phyloP scores from a whole-genome alignment of 2,329 filamentous ascomycete species.

The Tolypocladium ovalisporum region DNA sequence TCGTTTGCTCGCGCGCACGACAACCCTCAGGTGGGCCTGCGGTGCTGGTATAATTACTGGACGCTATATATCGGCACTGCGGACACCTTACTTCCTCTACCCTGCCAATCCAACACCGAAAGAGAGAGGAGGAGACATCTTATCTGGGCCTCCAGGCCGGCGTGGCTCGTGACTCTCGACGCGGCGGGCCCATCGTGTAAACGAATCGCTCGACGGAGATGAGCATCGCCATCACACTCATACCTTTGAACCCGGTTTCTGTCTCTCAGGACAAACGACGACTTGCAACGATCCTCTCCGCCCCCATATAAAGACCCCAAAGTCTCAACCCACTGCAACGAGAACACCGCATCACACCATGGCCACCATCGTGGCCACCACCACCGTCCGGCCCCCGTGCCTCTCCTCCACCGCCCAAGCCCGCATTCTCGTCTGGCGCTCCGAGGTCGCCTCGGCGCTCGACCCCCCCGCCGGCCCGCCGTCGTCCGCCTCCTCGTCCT shows the following conservation, averaged over 20 bases:
- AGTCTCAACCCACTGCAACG: neutral
- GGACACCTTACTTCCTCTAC: neutral
- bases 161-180: neutral
- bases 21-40: neutral
- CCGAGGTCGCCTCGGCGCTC: conserved; percentile 31
- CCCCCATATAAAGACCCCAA: neutral
- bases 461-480: conserved; percentile 11
- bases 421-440: conserved; percentile 39
- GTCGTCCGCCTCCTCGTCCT: conserved; percentile 14
- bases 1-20: neutral
- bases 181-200: neutral
- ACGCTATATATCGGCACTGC: neutral
- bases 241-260: neutral
- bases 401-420: conserved; percentile 23
- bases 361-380: neutral
- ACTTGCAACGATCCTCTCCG: neutral
- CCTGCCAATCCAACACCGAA: neutral
- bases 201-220: neutral
- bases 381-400: conserved; percentile 6
- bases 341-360: too few relatives aligned
- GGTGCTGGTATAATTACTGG: neutral
- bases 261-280: neutral
- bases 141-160: neutral
- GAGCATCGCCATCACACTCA: neutral
- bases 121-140: neutral